Base-by-base conservation (phyloP, 768 basidiomycete species). In the Rhizopogon rudus region DNA sequence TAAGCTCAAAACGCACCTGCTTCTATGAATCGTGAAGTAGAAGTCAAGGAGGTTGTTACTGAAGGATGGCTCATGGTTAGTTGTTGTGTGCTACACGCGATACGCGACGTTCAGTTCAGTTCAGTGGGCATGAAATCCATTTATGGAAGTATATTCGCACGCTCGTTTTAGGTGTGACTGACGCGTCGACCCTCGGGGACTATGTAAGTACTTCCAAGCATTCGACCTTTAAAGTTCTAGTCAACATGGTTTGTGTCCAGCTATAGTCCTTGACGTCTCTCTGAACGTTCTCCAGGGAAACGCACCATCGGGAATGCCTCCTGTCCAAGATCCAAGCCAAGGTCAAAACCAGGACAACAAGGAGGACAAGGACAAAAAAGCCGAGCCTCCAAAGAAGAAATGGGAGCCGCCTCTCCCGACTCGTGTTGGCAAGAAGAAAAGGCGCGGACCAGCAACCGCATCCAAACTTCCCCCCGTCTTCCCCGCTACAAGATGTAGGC, bases 321-420 rank as follows among this genome's bases (percentile, higher is more conserved):
- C 74, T 8, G 55, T 73, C 29, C 58, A 76, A 77, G 60, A 77
- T 75, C 68, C 81, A 78, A 71, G 63, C 60, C 65, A 80, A 76
- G 70, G 76, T 79, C 71, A 73, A 68, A 64, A 67, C 71, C 61
- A 68, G 56, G 71, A 80, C 75, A 72, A 80, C 75, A 72, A 76
- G 61, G 71, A 76, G 55, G 80, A 72, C 73, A 66, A 72, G 57
- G 73, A 76, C 44, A 74, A 78, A 63, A 74, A 73, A 60, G 64
- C 77, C 16, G 77, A 83, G 64, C 65, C 70, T 12, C 76, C 81
- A 68, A 82, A 86, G 73, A 97, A 98, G 84, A 95, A 96, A 76
- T 98, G 95, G 94, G 96, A 98, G 70, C 94, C 96, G 7, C 96
- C 96, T 64, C 82, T 97, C 56, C 95, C 96, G 13, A 97, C 96